These are phyloP conservation scores for Truncatella angustata DNA, from an alignment of 2,329 filamentous ascomycete species.

Conservation along the genomic window DNA sequence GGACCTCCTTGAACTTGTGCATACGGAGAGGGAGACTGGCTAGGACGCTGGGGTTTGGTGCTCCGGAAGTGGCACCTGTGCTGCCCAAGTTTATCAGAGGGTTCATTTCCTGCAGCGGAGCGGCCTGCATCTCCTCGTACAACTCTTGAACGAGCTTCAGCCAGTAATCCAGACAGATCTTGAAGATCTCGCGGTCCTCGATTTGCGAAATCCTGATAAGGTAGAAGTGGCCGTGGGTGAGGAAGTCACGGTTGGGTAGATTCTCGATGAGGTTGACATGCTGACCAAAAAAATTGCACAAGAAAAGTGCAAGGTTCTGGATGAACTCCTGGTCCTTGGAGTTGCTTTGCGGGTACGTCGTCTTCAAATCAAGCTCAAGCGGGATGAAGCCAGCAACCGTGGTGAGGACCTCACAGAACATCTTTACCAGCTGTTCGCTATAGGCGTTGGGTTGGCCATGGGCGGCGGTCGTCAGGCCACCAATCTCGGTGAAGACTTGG, in stretches of 20 bases:
- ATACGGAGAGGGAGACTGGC: conserved; percentile 92
- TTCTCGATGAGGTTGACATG: conserved; percentile 96
- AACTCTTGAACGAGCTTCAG: conserved; percentile 96
- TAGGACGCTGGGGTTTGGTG: conserved; percentile 79
- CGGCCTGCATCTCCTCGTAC: conserved; percentile 97
- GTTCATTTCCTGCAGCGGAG: conserved; percentile 91
- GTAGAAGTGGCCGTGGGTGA: conserved; percentile 96
- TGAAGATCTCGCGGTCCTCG: conserved; percentile 98
- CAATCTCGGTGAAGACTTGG: conserved; percentile 96
- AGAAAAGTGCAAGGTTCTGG: conserved; percentile 91
- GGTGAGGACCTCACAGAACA: conserved; percentile 96
- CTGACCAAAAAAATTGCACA: conserved; percentile 95
- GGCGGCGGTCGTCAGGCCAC: conserved; percentile 80
- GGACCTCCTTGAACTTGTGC: conserved; percentile 93
- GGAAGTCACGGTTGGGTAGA: conserved; percentile 89
- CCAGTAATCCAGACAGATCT: conserved; percentile 99
- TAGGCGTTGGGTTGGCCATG: conserved; percentile 69
- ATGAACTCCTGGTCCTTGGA: conserved; percentile 95
- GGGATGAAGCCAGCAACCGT: conserved; percentile 94
- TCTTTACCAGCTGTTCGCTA: conserved; percentile 92
- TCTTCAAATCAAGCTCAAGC: conserved; percentile 83
- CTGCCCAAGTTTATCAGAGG: conserved; percentile 78
- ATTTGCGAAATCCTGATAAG: conserved; percentile 98
- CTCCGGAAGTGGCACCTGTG: conserved; percentile 73
- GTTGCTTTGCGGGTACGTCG: conserved; percentile 88